phyloP scores from a whole-genome alignment of 768 basidiomycete genomes.

The Hypsizygus marmoreus region DNA sequence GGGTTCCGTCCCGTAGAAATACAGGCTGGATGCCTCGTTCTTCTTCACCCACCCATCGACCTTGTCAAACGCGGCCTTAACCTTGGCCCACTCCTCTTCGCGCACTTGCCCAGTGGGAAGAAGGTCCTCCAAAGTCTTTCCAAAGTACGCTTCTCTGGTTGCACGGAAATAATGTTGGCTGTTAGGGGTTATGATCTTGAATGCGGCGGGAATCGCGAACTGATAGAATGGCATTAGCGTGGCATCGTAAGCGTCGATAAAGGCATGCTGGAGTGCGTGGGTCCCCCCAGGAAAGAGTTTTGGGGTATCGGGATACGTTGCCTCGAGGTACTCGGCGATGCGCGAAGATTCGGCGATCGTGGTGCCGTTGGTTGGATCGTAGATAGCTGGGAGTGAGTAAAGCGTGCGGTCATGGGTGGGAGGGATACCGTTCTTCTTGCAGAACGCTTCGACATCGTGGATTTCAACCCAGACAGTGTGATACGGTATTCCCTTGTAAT shows the following conservation, averaged over 20 bases:
- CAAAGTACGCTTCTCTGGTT: slow-evolving; percentile 27
- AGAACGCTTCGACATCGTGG: slow-evolving; percentile 32
- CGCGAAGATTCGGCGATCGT: slow-evolving; percentile 33
- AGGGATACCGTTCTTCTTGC: slow-evolving; percentile 30
- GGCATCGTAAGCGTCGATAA: slow-evolving; percentile 4
- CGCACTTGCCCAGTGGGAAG: slow-evolving; percentile 23
- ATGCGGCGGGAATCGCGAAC: slow-evolving; percentile 15
- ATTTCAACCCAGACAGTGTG: slow-evolving; percentile 38
- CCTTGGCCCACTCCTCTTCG: slow-evolving; percentile 30
- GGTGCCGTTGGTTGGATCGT: slow-evolving; percentile 31
- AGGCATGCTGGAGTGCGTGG: slow-evolving; percentile 15
- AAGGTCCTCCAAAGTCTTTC: slow-evolving; percentile 31
- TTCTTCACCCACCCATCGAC: slow-evolving; percentile 17
- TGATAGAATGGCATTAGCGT: slow-evolving; percentile 6
- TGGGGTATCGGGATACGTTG: slow-evolving; percentile 34
- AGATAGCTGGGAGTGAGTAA: slow-evolving; percentile 41
- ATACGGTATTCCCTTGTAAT: slow-evolving; percentile 30
- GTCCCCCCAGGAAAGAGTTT: slow-evolving; percentile 28
- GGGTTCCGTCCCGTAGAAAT: slow-evolving; percentile 4
- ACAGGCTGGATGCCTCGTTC: slow-evolving; percentile 11
- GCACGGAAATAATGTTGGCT: slow-evolving; percentile 34
- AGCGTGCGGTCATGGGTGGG: slow-evolving; percentile 25
- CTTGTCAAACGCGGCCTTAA: slow-evolving; percentile 22
- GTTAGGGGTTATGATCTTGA: slow-evolving; percentile 25
- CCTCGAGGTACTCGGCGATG: slow-evolving; percentile 43